A percentile compares a stretch with the other conserved stretches of the same genome.
Conservation (phyloP, 768 basidiomycete genomes). For the Mycena vitilis region DNA sequence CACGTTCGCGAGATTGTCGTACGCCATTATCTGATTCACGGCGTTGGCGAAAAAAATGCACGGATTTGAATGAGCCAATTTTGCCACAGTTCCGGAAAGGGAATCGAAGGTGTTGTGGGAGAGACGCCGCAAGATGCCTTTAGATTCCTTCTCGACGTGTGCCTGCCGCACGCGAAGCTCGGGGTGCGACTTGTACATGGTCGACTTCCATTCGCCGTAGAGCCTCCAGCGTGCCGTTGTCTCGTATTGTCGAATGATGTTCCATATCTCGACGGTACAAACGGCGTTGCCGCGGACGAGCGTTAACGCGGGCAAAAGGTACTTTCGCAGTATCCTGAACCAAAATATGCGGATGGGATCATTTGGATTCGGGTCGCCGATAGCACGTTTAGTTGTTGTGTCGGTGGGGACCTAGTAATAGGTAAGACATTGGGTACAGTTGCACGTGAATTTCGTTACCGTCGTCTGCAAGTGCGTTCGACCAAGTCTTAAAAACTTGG, state of each 20-base stretch:
- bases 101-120: conserved; percentile 87
- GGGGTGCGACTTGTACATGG: conserved; percentile 77
- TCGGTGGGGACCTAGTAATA: conserved; percentile 59
- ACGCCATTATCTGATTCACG: conserved; percentile 94
- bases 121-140: conserved; percentile 88
- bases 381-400: conserved; percentile 69
- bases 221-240: conserved; percentile 86
- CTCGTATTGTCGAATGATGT: conserved; percentile 83
- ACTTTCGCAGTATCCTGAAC: conserved; percentile 82
- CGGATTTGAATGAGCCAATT: conserved; percentile 94
- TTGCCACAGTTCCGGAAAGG: conserved; percentile 89
- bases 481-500: conserved; percentile 84
- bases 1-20: conserved; percentile 91
- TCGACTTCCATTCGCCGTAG: conserved; percentile 95
- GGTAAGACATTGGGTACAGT: conserved; percentile 4
- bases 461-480: conserved; percentile 69
- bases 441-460: conserved; percentile 47
- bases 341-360: conserved; percentile 82
- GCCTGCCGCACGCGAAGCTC: conserved; percentile 83
- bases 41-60: conserved; percentile 90
- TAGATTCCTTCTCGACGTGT: conserved; percentile 89
- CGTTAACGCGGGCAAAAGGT: conserved; percentile 89
- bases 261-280: conserved; percentile 93
- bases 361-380: conserved; percentile 64
- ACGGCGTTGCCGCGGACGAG: conserved; percentile 88